phyloP scores from a whole-genome alignment of 2,329 filamentous ascomycete species.

The Aspergillus amoenus region DNA sequence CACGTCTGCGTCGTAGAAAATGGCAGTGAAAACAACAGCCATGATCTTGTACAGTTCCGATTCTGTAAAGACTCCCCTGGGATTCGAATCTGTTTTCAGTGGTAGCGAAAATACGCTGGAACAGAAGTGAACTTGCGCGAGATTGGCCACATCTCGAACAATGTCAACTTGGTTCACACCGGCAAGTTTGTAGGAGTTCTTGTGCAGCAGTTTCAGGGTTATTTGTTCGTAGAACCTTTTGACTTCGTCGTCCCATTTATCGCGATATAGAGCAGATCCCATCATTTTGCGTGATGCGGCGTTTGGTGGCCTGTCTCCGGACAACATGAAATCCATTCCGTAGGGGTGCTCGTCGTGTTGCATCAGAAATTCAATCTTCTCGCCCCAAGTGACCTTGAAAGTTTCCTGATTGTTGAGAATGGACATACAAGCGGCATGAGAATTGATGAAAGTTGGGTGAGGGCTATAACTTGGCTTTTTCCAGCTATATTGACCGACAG shows the following conservation, averaged over 20 bases:
- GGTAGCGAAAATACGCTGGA: slow-evolving; percentile 56
- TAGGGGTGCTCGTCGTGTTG: slow-evolving; percentile 36
- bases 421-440: slow-evolving; percentile 45
- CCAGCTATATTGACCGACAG: slow-evolving; percentile 45
- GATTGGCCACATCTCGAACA: slow-evolving; percentile 52
- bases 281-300: slow-evolving; percentile 45
- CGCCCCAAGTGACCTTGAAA: slow-evolving; percentile 50
- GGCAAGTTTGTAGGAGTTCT: slow-evolving; percentile 48
- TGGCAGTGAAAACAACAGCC: slow-evolving; percentile 52
- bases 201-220: slow-evolving; percentile 45
- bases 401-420: slow-evolving; percentile 44
- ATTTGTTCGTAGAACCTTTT: slow-evolving; percentile 50
- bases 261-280: slow-evolving; percentile 43
- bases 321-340: slow-evolving; percentile 50
- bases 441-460: slow-evolving; percentile 43
- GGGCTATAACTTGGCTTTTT: slow-evolving; percentile 30
- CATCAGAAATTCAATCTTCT: slow-evolving; percentile 47
- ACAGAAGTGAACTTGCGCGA: slow-evolving; percentile 55
- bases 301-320: slow-evolving; percentile 45
- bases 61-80: slow-evolving; percentile 54
- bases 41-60: slow-evolving; percentile 55
- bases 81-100: slow-evolving; percentile 53
- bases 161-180: slow-evolving; percentile 49
- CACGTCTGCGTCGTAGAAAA: slow-evolving; percentile 57
- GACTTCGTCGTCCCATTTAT: slow-evolving; percentile 48